Conservation (phyloP, 2,329 filamentous ascomycete species). For the Alternaria hordeiaustralica region DNA sequence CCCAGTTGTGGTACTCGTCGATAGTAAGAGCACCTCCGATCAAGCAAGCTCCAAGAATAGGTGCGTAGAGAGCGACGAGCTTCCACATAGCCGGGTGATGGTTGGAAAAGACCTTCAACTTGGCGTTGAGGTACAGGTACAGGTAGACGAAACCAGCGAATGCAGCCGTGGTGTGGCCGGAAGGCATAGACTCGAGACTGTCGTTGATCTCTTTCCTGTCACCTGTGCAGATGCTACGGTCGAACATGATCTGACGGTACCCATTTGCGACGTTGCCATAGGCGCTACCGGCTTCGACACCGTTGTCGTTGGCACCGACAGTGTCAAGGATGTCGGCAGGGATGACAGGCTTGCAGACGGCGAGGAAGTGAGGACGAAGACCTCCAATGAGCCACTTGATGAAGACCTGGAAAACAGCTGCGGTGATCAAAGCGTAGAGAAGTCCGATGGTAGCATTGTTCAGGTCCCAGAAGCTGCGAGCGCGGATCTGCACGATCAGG, state of each 20-base stretch:
- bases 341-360: slow-evolving; percentile 70
- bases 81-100: slow-evolving; percentile 79
- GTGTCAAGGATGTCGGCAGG: slow-evolving; percentile 42
- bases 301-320: slow-evolving; percentile 22
- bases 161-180: slow-evolving; percentile 75
- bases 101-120: slow-evolving; percentile 76
- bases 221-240: slow-evolving; percentile 72
- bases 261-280: slow-evolving; percentile 60
- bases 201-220: slow-evolving; percentile 70
- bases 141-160: slow-evolving; percentile 76
- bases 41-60: slow-evolving; percentile 70
- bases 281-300: slow-evolving; percentile 53
- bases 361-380: slow-evolving; percentile 69
- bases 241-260: slow-evolving; percentile 69
- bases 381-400: slow-evolving; percentile 76
- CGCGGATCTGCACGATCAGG: slow-evolving; percentile 69
- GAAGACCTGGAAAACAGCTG: slow-evolving; percentile 79
- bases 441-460: slow-evolving; percentile 75
- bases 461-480: slow-evolving; percentile 59
- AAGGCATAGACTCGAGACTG: slow-evolving; percentile 73
- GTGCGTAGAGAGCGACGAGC: slow-evolving; percentile 67
- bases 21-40: slow-evolving; percentile 75
- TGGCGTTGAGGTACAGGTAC: slow-evolving; percentile 77
- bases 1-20: slow-evolving; percentile 70
- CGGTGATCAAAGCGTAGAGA: slow-evolving; percentile 71